Conservation (phyloP, 768 basidiomycete species). For the Agrocybe praecox region DNA sequence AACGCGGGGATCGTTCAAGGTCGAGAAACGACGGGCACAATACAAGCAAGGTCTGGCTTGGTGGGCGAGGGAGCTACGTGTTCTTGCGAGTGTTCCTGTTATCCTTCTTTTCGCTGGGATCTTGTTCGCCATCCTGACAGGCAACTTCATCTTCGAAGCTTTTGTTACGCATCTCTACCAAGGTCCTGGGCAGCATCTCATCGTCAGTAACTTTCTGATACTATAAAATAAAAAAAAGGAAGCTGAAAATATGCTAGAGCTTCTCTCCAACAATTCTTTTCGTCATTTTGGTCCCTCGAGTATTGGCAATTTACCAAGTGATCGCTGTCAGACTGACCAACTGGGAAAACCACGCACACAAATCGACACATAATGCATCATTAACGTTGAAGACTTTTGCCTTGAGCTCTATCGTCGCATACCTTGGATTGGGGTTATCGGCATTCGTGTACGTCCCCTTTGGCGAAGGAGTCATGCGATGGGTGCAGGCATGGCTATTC, state of each 20-base stretch:
- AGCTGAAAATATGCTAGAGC: slow-evolving; percentile 44
- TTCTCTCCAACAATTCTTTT: slow-evolving; percentile 87
- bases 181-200: slow-evolving; percentile 77
- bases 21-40: slow-evolving; percentile 71
- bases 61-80: slow-evolving; percentile 75
- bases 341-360: slow-evolving; percentile 92
- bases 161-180: slow-evolving; percentile 89
- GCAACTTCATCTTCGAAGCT: slow-evolving; percentile 86
- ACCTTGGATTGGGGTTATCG: slow-evolving; percentile 88
- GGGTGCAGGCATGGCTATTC: slow-evolving; percentile 47
- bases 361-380: slow-evolving; percentile 74
- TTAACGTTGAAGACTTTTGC: slow-evolving; percentile 92
- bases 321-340: slow-evolving; percentile 71
- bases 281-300: slow-evolving; percentile 74
- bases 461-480: slow-evolving; percentile 79
- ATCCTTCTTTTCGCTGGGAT: slow-evolving; percentile 73
- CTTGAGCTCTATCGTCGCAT: slow-evolving; percentile 86
- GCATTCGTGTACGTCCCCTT: slow-evolving; percentile 97
- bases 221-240: neutral
- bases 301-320: slow-evolving; percentile 72
- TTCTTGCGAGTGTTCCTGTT: slow-evolving; percentile 69
- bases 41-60: slow-evolving; percentile 60
- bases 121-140: slow-evolving; percentile 72
- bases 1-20: slow-evolving; percentile 73
- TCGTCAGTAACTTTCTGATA: slow-evolving; percentile 58